Evolutionary conservation across 2,329 filamentous ascomycete species (phyloP), one percentile per base, ranked within the genome.

Genomic region (Fusarium azukiicola): DNA sequence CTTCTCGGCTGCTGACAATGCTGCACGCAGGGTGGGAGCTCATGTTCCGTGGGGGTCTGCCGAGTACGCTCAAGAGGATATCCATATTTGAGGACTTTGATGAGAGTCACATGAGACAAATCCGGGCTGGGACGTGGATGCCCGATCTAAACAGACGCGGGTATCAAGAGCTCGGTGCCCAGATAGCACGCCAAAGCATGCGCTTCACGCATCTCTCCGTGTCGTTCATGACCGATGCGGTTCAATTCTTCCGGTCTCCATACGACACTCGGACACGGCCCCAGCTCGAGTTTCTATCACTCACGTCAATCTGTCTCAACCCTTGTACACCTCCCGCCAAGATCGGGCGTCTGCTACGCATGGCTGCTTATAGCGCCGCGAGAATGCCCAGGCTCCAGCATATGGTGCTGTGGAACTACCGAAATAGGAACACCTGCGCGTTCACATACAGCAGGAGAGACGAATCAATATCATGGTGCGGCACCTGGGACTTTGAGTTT

Each of bases 71-170:
- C 16, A 72, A 23, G 42, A 68, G 32, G 42, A 3, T 72, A 23
- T 38, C 70, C 2, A 19, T 72, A 40, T 68, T 72, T 14, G 70
- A 72, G n/a, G 63, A 72, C n/a, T 72, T 72, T 13, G 36, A 68
- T 32, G 63, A 64, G 16, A 14, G 47, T 4, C 46, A 46, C n/a
- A 23, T 54, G 17, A 5, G 0, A 8, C 27, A 32, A 32, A 32
- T 32, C 27, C 27, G 27, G 27, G 27, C 27, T 32, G 27, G 27
- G 27, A 32, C 27, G 27, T 32, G 27, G 27, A 32, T 32, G 27
- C 27, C 27, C 27, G 27, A 32, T 32, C 14, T 40, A 5, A 16
- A 13, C 6, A 61, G 56, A 23, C 14, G 14, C 13, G 23, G 17
- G 19, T 19, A n/a, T 49, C 40, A 7, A 5, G 19, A 6, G 3